A percentile compares a stretch with the other conserved stretches of the same genome.
phyloP scores from a whole-genome alignment of 2,329 filamentous ascomycete genomes.

The Aspergillus fumigatiaffinis region DNA sequence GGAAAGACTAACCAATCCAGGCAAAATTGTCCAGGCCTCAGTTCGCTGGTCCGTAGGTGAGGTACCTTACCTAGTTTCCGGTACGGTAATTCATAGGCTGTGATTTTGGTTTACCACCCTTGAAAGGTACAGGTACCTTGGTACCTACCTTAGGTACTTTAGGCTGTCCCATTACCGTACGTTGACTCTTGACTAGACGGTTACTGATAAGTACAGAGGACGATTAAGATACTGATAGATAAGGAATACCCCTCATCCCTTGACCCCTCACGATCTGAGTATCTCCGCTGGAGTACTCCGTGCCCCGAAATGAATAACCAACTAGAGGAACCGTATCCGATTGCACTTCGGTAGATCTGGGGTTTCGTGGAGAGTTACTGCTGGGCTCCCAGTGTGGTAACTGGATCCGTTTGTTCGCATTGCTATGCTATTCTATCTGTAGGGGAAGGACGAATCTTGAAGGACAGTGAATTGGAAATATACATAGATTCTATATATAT shows the following conservation, averaged over 20 bases:
- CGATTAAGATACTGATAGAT: not conserved
- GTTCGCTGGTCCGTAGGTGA: too few species aligned
- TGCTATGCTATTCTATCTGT: not conserved
- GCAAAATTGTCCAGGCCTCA: constrained; percentile 16
- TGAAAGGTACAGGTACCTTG: not conserved
- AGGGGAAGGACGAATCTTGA: not conserved
- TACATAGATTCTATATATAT: not conserved
- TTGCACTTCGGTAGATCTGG: not conserved
- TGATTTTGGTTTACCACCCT: not conserved
- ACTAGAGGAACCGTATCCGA: not conserved
- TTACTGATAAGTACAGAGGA: not conserved
- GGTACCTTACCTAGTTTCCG: not conserved
- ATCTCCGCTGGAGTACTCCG: not conserved
- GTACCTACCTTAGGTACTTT: not conserved
- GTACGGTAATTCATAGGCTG: not conserved
- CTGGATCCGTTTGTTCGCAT: not conserved
- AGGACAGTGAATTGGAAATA: not conserved
- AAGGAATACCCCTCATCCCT: not conserved
- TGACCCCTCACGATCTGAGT: not conserved
- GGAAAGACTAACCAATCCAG: constrained; percentile 18
- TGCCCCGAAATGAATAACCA: not conserved
- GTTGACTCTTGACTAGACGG: not conserved
- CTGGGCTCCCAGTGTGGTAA: not conserved
- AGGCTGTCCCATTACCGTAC: not conserved
- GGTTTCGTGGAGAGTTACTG: not conserved